Percentiles rank a stretch among this genome's conserved stretches.
Conservation (phyloP, 306 rosid species). For the Quercus variabilis region DNA sequence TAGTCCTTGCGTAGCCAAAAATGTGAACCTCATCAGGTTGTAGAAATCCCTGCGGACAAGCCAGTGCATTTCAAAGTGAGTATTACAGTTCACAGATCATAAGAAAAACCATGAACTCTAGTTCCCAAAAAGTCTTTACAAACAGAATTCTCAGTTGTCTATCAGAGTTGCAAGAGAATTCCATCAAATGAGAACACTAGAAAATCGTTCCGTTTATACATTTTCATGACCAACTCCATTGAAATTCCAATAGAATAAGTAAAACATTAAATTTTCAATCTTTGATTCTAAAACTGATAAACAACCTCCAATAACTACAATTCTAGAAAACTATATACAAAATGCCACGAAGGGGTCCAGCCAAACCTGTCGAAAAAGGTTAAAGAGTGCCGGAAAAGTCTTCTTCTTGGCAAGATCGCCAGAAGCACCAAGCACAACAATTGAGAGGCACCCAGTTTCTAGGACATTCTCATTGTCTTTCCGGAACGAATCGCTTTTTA, state of each 20-base stretch:
- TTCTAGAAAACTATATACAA: not conserved
- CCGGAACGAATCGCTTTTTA: slow-evolving; percentile 33
- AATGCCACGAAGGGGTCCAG: not conserved
- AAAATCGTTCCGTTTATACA: not conserved
- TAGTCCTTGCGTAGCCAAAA: slow-evolving; percentile 95
- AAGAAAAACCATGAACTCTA: not conserved
- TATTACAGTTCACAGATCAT: not conserved
- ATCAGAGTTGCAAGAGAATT: not conserved
- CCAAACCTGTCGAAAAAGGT: slow-evolving; percentile 75
- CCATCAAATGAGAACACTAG: not conserved
- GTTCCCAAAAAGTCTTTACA: not conserved
- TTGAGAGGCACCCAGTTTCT: slow-evolving; percentile 74
- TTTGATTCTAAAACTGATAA: not conserved
- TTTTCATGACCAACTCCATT: not conserved
- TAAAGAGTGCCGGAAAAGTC: slow-evolving; percentile 93
- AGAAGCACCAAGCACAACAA: slow-evolving; percentile 92
- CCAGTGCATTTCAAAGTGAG: slow-evolving; percentile 15
- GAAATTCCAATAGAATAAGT: not conserved
- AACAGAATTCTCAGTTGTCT: not conserved
- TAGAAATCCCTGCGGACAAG: slow-evolving; percentile 68
- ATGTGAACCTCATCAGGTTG: slow-evolving; percentile 69
- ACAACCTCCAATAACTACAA: not conserved
- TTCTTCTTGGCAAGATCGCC: slow-evolving; percentile 99
- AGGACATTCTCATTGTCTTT: slow-evolving; percentile 41
- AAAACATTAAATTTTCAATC: not conserved